These are phyloP conservation scores for Puccinia coronata DNA, from an alignment of 1,284 basidiomycete genomes.

Conservation along the genomic window DNA sequence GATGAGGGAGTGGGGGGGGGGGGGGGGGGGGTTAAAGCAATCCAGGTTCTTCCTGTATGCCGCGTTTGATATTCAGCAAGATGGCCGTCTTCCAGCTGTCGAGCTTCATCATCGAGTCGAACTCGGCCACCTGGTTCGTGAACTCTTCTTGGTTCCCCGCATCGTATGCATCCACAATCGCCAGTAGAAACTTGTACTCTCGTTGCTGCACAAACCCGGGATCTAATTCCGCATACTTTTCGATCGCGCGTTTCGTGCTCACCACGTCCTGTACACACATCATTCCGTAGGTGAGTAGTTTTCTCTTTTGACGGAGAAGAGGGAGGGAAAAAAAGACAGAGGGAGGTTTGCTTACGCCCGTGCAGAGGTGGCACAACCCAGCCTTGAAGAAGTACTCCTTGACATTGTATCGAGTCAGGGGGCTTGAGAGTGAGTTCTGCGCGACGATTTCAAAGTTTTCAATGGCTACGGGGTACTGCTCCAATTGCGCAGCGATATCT, in stretches of 20 bases:
- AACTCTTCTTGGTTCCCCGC: conserved; percentile 75
- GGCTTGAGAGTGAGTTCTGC: conserved; percentile 75
- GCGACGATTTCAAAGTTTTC: conserved; percentile 88
- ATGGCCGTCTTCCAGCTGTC: conserved; percentile 94
- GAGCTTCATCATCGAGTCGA: conserved; percentile 81
- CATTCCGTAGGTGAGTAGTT: neutral
- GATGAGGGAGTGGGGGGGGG: no score
- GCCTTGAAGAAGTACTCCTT: conserved; percentile 96
- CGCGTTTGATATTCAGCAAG: conserved; percentile 80
- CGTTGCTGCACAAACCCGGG: conserved; percentile 79
- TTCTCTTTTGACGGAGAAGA: neutral
- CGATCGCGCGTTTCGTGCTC: conserved; percentile 75
- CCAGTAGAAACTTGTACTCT: conserved; percentile 81
- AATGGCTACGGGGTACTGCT: conserved; percentile 81
- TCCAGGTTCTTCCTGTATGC: conserved; percentile 67
- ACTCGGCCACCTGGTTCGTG: conserved; percentile 65
- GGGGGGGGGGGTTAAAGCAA: no score
- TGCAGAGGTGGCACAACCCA: conserved; percentile 83
- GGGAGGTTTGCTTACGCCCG: conserved; percentile 66
- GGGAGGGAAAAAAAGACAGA: neutral
- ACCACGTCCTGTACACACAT: conserved; percentile 70
- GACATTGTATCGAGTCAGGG: conserved; percentile 95
- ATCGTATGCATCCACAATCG: conserved; percentile 76
- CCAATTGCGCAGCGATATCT: conserved; percentile 86
- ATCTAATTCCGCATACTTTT: conserved; percentile 74